A percentile compares a stretch with the other conserved stretches of the same genome.
These are phyloP conservation scores for Trypanosoma vivax DNA, from an alignment of 208 protist species.

Conservation along the genomic window DNA sequence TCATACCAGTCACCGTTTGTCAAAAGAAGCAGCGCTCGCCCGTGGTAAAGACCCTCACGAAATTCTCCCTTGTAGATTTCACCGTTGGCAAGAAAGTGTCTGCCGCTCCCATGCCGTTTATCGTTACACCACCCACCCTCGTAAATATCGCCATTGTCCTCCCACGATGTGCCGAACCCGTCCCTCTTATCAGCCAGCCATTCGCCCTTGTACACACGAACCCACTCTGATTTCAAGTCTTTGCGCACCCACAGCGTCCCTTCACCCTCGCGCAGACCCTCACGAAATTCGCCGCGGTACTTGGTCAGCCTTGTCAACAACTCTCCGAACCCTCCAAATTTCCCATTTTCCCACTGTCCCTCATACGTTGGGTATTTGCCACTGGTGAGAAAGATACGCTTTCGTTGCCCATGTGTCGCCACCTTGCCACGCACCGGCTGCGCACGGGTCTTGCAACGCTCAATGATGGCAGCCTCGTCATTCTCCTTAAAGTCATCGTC, in stretches of 20 bases:
- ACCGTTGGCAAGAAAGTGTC: slow-evolving; percentile 75
- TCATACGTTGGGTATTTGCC: slow-evolving; percentile 80
- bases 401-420: slow-evolving; percentile 61
- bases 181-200: slow-evolving; percentile 79
- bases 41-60: slow-evolving; percentile 46
- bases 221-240: slow-evolving; percentile 42
- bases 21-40: slow-evolving; percentile 65
- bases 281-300: slow-evolving; percentile 80
- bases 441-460: slow-evolving; percentile 11
- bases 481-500: not conserved
- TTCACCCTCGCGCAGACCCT: slow-evolving; percentile 67
- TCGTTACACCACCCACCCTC: slow-evolving; percentile 68
- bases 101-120: slow-evolving; percentile 65
- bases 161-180: slow-evolving; percentile 78
- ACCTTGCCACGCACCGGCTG: slow-evolving; percentile 11
- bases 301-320: slow-evolving; percentile 65
- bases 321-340: slow-evolving; percentile 83
- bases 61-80: slow-evolving; percentile 82
- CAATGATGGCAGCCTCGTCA: not conserved
- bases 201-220: slow-evolving; percentile 81
- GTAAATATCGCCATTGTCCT: slow-evolving; percentile 81
- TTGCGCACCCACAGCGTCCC: slow-evolving; percentile 78
- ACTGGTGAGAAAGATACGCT: slow-evolving; percentile 79
- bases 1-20: slow-evolving; percentile 82
- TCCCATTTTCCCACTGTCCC: slow-evolving; percentile 78